Evolutionary conservation across 2,329 filamentous ascomycete species (phyloP).

Genomic region (Alternaria conjuncta): DNA sequence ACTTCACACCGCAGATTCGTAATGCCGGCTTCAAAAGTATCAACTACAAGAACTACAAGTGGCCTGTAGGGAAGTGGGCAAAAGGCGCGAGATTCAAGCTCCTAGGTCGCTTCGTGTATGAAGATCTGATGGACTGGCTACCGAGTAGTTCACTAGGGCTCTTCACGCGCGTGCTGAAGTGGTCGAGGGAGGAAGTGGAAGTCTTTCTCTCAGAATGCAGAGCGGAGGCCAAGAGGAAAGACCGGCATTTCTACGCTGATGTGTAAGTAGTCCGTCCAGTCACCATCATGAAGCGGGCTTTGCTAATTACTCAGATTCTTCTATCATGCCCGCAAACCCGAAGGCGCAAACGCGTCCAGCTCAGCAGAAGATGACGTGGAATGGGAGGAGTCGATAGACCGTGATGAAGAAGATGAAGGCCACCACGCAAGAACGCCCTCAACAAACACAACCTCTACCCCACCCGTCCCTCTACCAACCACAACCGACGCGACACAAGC

Average conservation of each 20-base stretch:
- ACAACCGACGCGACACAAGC: neutral
- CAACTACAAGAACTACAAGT: conserved; percentile 38
- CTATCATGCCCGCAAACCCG: conserved; percentile 34
- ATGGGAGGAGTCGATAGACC: conserved; percentile 32
- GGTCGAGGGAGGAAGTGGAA: conserved; percentile 37
- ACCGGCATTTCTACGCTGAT: conserved; percentile 36
- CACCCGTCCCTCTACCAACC: neutral
- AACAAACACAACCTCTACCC: neutral
- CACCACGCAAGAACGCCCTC: neutral
- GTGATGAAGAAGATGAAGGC: conserved; percentile 24
- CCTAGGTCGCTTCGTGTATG: conserved; percentile 33
- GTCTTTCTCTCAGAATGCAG: conserved; percentile 37
- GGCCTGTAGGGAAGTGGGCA: conserved; percentile 41
- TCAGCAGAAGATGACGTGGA: conserved; percentile 17
- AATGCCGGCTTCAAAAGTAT: conserved; percentile 36
- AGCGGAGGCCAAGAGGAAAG: conserved; percentile 32
- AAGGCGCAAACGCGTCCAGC: neutral
- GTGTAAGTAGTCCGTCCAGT: conserved; percentile 27
- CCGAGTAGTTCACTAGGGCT: conserved; percentile 32
- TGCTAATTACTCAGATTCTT: conserved; percentile 26
- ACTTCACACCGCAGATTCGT: conserved; percentile 40
- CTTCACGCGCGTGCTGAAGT: conserved; percentile 38
- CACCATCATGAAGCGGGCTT: too few relatives aligned
- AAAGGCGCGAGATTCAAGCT: conserved; percentile 39
- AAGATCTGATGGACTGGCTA: conserved; percentile 38